phyloP scores from a whole-genome alignment of 352 stramenopile species.

The Globisporangium uncinulatum region DNA sequence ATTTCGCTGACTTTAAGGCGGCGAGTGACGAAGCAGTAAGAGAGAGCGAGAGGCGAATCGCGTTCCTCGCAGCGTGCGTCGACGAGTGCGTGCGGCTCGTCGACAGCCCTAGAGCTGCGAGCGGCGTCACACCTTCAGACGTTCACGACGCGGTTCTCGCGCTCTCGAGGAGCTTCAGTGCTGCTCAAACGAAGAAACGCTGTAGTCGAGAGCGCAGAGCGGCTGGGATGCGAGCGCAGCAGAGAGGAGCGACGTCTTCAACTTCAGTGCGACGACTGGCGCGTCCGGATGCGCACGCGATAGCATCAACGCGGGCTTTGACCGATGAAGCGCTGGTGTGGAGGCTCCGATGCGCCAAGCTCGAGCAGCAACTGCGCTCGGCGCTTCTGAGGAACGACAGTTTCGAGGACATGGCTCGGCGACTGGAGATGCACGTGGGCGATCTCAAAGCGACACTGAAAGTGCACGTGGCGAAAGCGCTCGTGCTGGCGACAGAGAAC shows the following conservation, averaged over 20 bases:
- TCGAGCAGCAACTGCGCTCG: constrained; percentile 33
- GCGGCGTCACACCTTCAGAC: constrained; percentile 21
- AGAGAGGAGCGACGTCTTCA: background rate
- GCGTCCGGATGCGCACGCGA: constrained; percentile 1
- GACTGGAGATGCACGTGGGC: constrained; percentile 34
- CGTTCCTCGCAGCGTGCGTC: constrained; percentile 37
- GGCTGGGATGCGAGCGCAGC: too few species aligned
- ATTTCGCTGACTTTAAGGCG: constrained; percentile 30
- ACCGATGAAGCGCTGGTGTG: constrained; percentile 8
- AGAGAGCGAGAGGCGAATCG: constrained; percentile 35
- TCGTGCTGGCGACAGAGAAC: constrained; percentile 19
- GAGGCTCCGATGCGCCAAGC: constrained; percentile 22
- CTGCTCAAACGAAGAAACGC: background rate
- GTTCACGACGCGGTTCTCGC: constrained; percentile 33
- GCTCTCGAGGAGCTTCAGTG: constrained; percentile 17
- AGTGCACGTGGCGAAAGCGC: constrained; percentile 23
- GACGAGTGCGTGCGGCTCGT: constrained; percentile 32
- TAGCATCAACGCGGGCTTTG: background rate
- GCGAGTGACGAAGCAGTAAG: constrained; percentile 15
- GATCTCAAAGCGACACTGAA: constrained; percentile 30
- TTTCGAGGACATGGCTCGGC: constrained; percentile 37
- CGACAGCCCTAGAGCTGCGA: constrained; percentile 10
- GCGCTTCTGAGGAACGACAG: constrained; percentile 32
- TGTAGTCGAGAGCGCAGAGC: background rate
- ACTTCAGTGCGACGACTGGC: background rate